Evolutionary conservation across 208 protist genomes (phyloP).

Genomic region (Vickermania ingenoplastis): DNA sequence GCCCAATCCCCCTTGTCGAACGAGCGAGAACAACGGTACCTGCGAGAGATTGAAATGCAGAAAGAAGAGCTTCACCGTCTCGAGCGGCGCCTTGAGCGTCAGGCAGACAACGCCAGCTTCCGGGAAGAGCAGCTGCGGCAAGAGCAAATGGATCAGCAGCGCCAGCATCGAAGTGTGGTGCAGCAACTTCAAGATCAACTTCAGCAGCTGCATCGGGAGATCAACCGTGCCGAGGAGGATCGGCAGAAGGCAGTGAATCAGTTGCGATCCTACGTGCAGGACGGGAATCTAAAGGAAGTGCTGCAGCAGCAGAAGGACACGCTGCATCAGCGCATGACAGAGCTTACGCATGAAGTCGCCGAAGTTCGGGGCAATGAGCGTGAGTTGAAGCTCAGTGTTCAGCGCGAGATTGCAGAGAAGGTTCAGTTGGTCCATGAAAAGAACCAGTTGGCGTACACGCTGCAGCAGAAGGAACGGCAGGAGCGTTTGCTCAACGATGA

Average conservation of each 20-base stretch:
- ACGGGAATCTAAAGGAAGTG: constrained; percentile 33
- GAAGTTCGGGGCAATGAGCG: constrained; percentile 29
- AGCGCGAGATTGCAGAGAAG: constrained; percentile 24
- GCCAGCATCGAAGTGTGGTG: constrained; percentile 29
- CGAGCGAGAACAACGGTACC: constrained; percentile 13
- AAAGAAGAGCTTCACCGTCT: constrained; percentile 38
- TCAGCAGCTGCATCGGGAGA: constrained; percentile 15
- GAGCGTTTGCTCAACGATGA: constrained; percentile 33
- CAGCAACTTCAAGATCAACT: constrained; percentile 30
- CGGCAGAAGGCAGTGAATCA: constrained; percentile 27
- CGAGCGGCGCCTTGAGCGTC: constrained; percentile 42
- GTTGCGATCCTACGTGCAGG: constrained; percentile 21
- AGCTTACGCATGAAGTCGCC: constrained; percentile 38
- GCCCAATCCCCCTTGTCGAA: constrained; percentile 2
- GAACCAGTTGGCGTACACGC: constrained; percentile 11
- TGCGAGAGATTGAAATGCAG: constrained; percentile 29
- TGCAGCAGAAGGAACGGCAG: constrained; percentile 16
- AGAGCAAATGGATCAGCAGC: constrained; percentile 28
- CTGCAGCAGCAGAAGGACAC: constrained; percentile 39
- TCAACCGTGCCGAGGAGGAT: constrained; percentile 19
- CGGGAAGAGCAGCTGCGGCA: constrained; percentile 33
- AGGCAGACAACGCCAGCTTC: constrained; percentile 32
- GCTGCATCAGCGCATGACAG: constrained; percentile 46
- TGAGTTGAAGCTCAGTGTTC: constrained; percentile 24
- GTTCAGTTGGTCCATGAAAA: constrained; percentile 22